Evolutionary conservation across 371 early-diverging fungal genomes (phyloP), one percentile per base, ranked within the genome.

Genomic region (Cokeromyces recurvatus): DNA sequence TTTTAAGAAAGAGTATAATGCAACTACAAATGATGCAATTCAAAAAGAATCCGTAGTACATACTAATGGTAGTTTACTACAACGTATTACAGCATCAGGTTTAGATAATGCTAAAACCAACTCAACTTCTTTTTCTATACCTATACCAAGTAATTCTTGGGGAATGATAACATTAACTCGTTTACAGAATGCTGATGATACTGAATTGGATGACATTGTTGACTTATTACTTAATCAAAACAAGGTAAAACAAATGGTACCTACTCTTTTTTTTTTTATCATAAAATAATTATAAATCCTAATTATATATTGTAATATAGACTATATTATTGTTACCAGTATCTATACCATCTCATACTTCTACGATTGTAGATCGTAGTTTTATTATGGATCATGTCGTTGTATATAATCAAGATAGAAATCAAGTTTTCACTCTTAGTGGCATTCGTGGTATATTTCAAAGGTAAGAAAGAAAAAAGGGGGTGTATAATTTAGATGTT

Each of bases 131-230:
- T 34, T 62, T 48, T 64, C 71, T 38, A 75, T 75, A 42, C 75
- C 75, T n/a, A 56, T 75, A 21, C 75, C 75, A 15, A 43, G 64
- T n/a, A 71, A 66, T 29, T 68, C 71, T 16, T 75, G 71, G 71
- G 75, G 71, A 17, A 75, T 75, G 75, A 48, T 70, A 17, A 50
- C 57, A 19, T 45, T 68, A 20, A 53, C 62, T 8, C 60, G 53
- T n/a, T 48, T 75, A 15, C 62, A 62, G 35, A 60, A 62, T 32
- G 37, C 41, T 22, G 39, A 56, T 32, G 64, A 66, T 21, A 55
- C 45, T 36, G 66, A 66, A 47, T 52, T 67, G n/a, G 69, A 68
- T 15, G 71, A 71, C 46, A 55, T 75, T 21, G 52, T 66, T 14
- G 48, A 64, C 2, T 27, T 70, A 0, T 45, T 75, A 14, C 24